Percentiles rank a stretch among this genome's conserved stretches.
Conservation (phyloP, 2,329 filamentous ascomycete species). For the Myotisia sp. region DNA sequence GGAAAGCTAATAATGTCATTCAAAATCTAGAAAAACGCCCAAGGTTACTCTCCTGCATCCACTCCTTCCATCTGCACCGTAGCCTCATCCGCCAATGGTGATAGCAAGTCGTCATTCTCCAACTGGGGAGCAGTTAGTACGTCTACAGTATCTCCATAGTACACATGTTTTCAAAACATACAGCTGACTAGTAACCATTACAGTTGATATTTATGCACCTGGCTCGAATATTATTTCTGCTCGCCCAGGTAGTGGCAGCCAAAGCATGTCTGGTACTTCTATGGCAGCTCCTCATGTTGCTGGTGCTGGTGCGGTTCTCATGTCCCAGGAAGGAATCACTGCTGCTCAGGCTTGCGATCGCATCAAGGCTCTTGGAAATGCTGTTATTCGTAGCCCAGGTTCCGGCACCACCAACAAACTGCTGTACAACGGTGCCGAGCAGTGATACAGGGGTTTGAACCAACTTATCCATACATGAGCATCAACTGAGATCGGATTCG, state of each 20-base stretch:
- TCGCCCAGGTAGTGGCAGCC: slow-evolving; percentile 36
- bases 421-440: slow-evolving; percentile 22
- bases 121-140: slow-evolving; percentile 29
- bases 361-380: slow-evolving; percentile 40
- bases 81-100: slow-evolving; percentile 24
- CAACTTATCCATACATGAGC: no score
- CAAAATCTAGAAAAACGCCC: slow-evolving; percentile 18
- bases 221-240: slow-evolving; percentile 39
- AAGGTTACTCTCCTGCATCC: slow-evolving; percentile 27
- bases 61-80: slow-evolving; percentile 28
- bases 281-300: slow-evolving; percentile 34
- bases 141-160: background rate
- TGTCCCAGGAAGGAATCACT: slow-evolving; percentile 36
- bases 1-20: background rate
- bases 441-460: no score
- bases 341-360: slow-evolving; percentile 31
- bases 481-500: no score
- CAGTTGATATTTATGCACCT: slow-evolving; percentile 44
- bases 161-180: background rate
- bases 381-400: slow-evolving; percentile 14
- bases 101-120: slow-evolving; percentile 27
- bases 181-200: background rate
- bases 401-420: slow-evolving; percentile 18
- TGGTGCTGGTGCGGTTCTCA: slow-evolving; percentile 41
- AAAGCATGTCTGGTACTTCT: slow-evolving; percentile 28